A percentile compares a stretch with the other conserved stretches of the same genome.
phyloP scores from a whole-genome alignment of 2,329 filamentous ascomycete genomes.

The Sclerotinia glacialis region DNA sequence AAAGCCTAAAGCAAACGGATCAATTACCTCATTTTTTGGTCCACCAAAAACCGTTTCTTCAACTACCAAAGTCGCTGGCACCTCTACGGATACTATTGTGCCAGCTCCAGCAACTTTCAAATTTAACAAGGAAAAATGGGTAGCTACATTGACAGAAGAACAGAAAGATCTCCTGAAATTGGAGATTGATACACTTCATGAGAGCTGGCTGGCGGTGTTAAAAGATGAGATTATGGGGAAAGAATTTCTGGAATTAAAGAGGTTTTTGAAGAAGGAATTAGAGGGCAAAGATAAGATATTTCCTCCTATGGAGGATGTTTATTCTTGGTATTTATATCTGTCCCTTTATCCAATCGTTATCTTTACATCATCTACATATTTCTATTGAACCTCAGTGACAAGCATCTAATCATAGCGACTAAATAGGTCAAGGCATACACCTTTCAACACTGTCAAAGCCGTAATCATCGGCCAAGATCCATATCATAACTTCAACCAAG shows the following conservation, averaged over 20 bases:
- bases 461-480: conserved; percentile 96
- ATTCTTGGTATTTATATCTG: conserved; percentile 71
- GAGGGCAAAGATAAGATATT: conserved; percentile 75
- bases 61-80: conserved; percentile 42
- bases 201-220: conserved; percentile 84
- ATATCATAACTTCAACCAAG: conserved; percentile 94
- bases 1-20: conserved; percentile 70
- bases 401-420: conserved; percentile 28
- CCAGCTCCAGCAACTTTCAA: conserved; percentile 42
- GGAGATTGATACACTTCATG: conserved; percentile 88
- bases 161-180: conserved; percentile 79
- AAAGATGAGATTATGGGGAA: conserved; percentile 79
- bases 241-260: conserved; percentile 84
- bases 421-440: conserved; percentile 87
- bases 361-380: neutral
- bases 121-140: conserved; percentile 90
- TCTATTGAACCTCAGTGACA: neutral
- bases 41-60: conserved; percentile 46
- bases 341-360: conserved; percentile 17
- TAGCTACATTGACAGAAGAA: conserved; percentile 73
- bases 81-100: conserved; percentile 34
- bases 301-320: conserved; percentile 83
- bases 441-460: conserved; percentile 81
- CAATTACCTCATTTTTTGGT: conserved; percentile 87
- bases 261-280: conserved; percentile 78